Percentiles rank a stretch among this genome's conserved stretches.
Evolutionary conservation across 257 asterid species (phyloP).

Genomic region (Osmanthus fragrans): DNA sequence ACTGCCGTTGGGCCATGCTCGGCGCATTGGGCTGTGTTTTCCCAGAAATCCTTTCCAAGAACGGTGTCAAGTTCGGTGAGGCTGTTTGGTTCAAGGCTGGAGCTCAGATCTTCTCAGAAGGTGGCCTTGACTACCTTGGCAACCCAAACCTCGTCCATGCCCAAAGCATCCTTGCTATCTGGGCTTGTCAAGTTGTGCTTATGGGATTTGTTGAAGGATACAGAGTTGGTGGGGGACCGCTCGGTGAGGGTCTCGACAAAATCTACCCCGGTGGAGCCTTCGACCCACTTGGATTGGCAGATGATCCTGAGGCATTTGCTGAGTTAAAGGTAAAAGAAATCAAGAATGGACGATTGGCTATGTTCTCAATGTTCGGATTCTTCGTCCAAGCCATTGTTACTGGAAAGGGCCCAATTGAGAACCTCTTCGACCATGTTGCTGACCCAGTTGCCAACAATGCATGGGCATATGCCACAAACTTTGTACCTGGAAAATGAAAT

Average conservation of each 20-base stretch:
- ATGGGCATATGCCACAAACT: constrained; percentile 89
- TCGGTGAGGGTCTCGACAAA: constrained; percentile 87
- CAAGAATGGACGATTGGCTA: constrained; percentile 73
- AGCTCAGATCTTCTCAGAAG: constrained; percentile 83
- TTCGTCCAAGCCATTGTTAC: constrained; percentile 90
- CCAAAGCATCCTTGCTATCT: constrained; percentile 82
- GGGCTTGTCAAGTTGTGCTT: constrained; percentile 78
- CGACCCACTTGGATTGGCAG: constrained; percentile 75
- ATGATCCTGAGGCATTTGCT: constrained; percentile 59
- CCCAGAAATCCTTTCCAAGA: constrained; percentile 72
- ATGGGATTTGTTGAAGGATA: constrained; percentile 88
- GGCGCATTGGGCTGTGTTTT: constrained; percentile 87
- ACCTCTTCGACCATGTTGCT: constrained; percentile 65
- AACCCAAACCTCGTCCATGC: constrained; percentile 91
- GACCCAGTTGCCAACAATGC: constrained; percentile 89
- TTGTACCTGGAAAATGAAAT: constrained; percentile 71
- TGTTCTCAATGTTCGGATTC: constrained; percentile 76
- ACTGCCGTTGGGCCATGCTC: constrained; percentile 92
- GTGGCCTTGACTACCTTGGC: constrained; percentile 83
- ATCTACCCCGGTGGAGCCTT: constrained; percentile 82
- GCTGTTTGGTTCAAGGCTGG: constrained; percentile 97
- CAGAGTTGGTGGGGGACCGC: constrained; percentile 89
- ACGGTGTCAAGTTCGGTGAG: constrained; percentile 81
- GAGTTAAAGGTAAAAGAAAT: constrained; percentile 58
- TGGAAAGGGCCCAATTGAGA: constrained; percentile 85